Evolutionary conservation across 345 rosid genomes (phyloP), one percentile per base, ranked within the genome.

Genomic region (Eucalyptus pauciflora): DNA sequence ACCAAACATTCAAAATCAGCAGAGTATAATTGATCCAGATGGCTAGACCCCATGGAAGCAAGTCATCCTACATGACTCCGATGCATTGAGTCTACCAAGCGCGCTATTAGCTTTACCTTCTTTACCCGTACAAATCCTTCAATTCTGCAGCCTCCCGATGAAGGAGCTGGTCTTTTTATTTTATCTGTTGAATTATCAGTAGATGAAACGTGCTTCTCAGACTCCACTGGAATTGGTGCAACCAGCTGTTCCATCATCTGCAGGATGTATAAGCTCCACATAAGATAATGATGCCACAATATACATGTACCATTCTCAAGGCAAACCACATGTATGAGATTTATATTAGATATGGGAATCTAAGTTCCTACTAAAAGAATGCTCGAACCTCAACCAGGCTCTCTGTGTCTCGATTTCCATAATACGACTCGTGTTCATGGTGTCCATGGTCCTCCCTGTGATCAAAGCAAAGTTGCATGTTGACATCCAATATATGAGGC

Each of bases 361-460:
- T 18, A 33, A 86, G 46, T 86, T n/a, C 51, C 45, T 25, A 25
- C 37, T 31, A 16, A 31, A 87, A 60, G 24, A 91, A 60, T 20
- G 52, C 86, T 86, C 85, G 62, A 90, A 96, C 99, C 99, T 96
- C 94, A 86, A 98, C 97, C 92, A 98, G 95, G 92, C 95, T 94
- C 9, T 98, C 99, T 64, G 99, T 96, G 92, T 98, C 98, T 89
- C 99, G 97, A 93, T 98, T 97, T 92, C 99, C 99, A 94, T 98
- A 97, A 92, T 98, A 98, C 50, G 99, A 96, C 91, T 98, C 99
- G 93, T 98, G 99, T 9, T 97, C 98, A 90, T 98, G 99, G 89
- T 95, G 99, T 85, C 97, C 96, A 90, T 95, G 97, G 17, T 96
- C 99, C 86, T 96, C 98, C 92, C 99, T 98, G 93, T 91, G 46